A percentile compares a stretch with the other conserved stretches of the same genome.
phyloP scores from a whole-genome alignment of 2,329 filamentous ascomycete species.

The Phialophora tarda region DNA sequence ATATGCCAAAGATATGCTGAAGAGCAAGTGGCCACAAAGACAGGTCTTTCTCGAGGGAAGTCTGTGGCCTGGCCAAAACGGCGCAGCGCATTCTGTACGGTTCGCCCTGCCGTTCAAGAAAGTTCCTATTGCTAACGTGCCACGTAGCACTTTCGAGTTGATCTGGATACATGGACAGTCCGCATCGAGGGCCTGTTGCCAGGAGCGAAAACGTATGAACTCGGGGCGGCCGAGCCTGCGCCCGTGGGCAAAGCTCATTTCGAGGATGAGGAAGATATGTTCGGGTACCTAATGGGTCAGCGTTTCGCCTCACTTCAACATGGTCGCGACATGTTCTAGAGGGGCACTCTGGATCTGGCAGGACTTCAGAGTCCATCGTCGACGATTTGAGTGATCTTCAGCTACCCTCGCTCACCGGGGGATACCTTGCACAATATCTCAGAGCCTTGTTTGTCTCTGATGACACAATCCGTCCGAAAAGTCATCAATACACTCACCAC shows the following conservation, averaged over 20 bases:
- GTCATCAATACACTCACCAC: background rate
- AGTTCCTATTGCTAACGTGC: background rate
- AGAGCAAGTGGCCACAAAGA: conserved; percentile 1
- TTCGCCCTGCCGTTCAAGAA: background rate
- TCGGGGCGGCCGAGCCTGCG: conserved; percentile 8
- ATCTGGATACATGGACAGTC: conserved; percentile 18
- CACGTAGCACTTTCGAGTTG: conserved; percentile 4
- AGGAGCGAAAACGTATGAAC: background rate
- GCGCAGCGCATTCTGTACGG: conserved; percentile 10
- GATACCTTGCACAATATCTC: background rate
- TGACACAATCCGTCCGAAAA: background rate
- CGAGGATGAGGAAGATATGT: conserved; percentile 17
- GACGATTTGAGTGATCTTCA: background rate
- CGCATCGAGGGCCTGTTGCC: conserved; percentile 8
- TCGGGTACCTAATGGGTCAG: conserved; percentile 13
- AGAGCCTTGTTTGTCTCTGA: background rate
- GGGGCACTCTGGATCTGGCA: background rate
- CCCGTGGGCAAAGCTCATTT: background rate
- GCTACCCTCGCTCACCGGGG: background rate
- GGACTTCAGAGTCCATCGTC: background rate
- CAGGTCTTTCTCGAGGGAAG: conserved; percentile 8
- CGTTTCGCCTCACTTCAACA: conserved; percentile 1
- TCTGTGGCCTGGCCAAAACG: background rate
- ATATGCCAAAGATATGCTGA: conserved; percentile 16
- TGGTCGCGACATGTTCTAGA: background rate